Evolutionary conservation across 257 asterid species (phyloP).

Genomic region (Jasminum sambac): DNA sequence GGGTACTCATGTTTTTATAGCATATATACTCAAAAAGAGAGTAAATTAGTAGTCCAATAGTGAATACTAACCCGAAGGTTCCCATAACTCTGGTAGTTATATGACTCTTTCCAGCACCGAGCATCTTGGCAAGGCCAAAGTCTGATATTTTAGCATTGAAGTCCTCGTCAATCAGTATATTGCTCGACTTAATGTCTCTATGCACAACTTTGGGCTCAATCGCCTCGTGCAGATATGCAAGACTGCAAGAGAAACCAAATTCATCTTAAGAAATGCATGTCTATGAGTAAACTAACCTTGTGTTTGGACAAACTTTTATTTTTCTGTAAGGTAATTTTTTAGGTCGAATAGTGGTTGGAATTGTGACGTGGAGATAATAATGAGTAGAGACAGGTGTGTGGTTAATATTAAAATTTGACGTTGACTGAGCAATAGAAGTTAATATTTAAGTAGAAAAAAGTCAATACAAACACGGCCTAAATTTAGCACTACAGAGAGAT

Average conservation of each 20-base stretch:
- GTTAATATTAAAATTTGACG: too few species aligned
- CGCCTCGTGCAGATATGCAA: slow-evolving; percentile 81
- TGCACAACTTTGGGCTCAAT: slow-evolving; percentile 90
- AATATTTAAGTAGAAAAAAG: too few species aligned
- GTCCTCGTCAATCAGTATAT: slow-evolving; percentile 73
- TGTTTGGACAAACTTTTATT: too few species aligned
- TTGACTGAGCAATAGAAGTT: too few species aligned
- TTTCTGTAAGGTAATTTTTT: too few species aligned
- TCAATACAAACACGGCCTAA: neutral
- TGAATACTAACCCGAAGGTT: slow-evolving; percentile 70
- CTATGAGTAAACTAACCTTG: neutral
- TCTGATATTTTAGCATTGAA: slow-evolving; percentile 85
- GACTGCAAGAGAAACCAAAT: slow-evolving; percentile 43
- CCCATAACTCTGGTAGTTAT: slow-evolving; percentile 92
- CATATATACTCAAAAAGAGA: neutral
- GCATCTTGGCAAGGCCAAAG: slow-evolving; percentile 86
- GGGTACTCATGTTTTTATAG: neutral
- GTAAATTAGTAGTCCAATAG: neutral
- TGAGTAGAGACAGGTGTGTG: too few species aligned
- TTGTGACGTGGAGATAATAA: too few species aligned
- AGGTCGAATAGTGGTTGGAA: too few species aligned
- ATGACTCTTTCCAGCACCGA: slow-evolving; percentile 80
- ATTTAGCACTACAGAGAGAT: neutral
- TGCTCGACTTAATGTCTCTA: slow-evolving; percentile 82
- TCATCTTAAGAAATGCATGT: slow-evolving; percentile 6